Percentiles rank a stretch among this genome's conserved stretches.
These are phyloP conservation scores for Asclepias syriaca DNA, from an alignment of 257 asterid genomes.

Conservation along the genomic window DNA sequence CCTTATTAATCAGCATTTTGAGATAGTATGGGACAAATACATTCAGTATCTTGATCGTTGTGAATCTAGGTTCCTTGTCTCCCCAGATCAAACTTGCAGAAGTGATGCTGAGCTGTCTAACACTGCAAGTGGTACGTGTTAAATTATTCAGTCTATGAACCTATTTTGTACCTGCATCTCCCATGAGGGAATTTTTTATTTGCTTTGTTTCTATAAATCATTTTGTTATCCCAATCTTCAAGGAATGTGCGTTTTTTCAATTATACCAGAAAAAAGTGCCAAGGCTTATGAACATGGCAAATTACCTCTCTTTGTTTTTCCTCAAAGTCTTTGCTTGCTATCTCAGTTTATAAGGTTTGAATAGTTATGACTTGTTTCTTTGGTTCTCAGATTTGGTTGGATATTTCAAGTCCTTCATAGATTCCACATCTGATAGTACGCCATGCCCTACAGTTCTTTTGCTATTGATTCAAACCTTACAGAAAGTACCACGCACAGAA, in stretches of 20 bases:
- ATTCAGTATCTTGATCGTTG: slow-evolving; percentile 51
- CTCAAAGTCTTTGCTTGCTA: not conserved
- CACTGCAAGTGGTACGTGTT: slow-evolving; percentile 47
- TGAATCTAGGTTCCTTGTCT: slow-evolving; percentile 46
- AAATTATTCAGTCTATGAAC: not conserved
- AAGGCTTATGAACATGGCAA: not conserved
- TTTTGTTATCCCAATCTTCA: not conserved
- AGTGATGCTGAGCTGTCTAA: slow-evolving; percentile 20
- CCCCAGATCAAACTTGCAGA: slow-evolving; percentile 35
- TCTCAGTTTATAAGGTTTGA: not conserved
- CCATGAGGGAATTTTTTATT: not conserved
- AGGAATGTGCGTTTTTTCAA: not conserved
- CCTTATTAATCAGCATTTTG: slow-evolving; percentile 48
- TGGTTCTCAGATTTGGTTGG: slow-evolving; percentile 59
- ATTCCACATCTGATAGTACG: slow-evolving; percentile 44
- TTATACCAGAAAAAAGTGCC: not conserved
- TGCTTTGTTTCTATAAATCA: slow-evolving; percentile 7
- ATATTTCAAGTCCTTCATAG: slow-evolving; percentile 41
- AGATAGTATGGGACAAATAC: slow-evolving; percentile 60
- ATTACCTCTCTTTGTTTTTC: not conserved
- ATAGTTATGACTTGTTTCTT: not conserved
- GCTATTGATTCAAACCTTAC: slow-evolving; percentile 63
- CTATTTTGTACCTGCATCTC: not conserved
- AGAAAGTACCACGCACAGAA: slow-evolving; percentile 65
- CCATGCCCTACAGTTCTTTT: slow-evolving; percentile 49